phyloP scores from a whole-genome alignment of 257 asterid species.

The Solanum bulbocastanum region DNA sequence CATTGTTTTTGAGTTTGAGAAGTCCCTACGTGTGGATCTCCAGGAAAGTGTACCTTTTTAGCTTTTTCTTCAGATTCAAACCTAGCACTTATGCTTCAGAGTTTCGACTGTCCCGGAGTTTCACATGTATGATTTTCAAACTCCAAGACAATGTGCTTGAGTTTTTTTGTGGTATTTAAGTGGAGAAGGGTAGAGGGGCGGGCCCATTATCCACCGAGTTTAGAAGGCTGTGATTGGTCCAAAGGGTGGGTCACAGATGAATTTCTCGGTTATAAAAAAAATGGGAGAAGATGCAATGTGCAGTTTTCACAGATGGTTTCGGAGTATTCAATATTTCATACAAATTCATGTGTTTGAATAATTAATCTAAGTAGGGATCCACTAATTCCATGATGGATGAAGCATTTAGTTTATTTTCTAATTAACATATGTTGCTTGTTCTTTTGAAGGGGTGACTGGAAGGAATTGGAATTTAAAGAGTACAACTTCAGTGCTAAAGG shows the following conservation, averaged over 20 bases:
- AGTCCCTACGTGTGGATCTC: background rate
- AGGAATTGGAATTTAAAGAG: conserved; percentile 81
- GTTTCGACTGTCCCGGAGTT: background rate
- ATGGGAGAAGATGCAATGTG: background rate
- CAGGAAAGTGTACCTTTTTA: background rate
- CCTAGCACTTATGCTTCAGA: background rate
- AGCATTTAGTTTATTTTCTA: background rate
- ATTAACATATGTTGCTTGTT: background rate
- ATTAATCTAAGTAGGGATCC: background rate
- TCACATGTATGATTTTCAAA: background rate
- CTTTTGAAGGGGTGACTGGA: conserved; percentile 83
- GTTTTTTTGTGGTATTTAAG: background rate
- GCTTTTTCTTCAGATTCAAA: background rate
- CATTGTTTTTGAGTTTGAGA: background rate
- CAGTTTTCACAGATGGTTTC: background rate
- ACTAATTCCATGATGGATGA: background rate
- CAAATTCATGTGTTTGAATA: background rate
- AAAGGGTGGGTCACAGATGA: too few relatives aligned
- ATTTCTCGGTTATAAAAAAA: too few relatives aligned
- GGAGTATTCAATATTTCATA: background rate
- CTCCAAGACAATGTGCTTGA: background rate
- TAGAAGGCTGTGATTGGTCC: too few relatives aligned
- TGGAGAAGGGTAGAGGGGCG: too few relatives aligned
- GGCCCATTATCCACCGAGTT: too few relatives aligned
- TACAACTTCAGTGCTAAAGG: conserved; percentile 95